Evolutionary conservation across 805 yeast species (phyloP), one percentile per base, ranked within the genome.

Genomic region (Myxozyma lipomycoides): DNA sequence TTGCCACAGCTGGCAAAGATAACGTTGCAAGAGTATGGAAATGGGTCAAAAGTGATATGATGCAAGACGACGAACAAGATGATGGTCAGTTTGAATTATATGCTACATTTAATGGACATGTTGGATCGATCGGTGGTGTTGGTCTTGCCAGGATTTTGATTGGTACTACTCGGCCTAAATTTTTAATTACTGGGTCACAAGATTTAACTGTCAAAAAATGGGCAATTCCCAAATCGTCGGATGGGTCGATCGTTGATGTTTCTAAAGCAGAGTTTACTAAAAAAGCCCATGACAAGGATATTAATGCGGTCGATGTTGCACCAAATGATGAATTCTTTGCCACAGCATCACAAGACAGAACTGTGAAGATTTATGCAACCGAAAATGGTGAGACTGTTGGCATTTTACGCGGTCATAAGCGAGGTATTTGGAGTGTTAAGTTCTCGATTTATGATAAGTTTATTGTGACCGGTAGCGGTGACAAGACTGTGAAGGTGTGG

Each of bases 281-380:
- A 73, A 81, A 90, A 63, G 98, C 97, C 1, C 99, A 93, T 67
- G 98, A 93, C 48, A 93, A 91, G 67, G 96, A 93, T 67, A 93
- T 93, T 53, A 95, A 93, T 63, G 78, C 91, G 1, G 71, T 93
- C 46, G 96, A 89, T 58, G 74, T 93, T 3, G 77, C 97, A n/a
- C 95, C 96, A 17, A 87, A 89, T 63, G 95, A 91, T 67, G 84
- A 83, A 57, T 73, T 77, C 45, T 82, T 93, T 63, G 98, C 96
- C 0, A 84, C 97, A 1, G 98, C 96, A 1, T 86, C 96, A 10
- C 95, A 86, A 66, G 99, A 93, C 68, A 86, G 91, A 63, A 77
- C 90, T 1, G 93, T 86, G 53, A 93, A 93, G 64, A 71, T 93
- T 2, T 93, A 98, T 98, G 83, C 85, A 64, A 64, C 81, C 23